Evolutionary conservation across 2,329 filamentous ascomycete genomes (phyloP), one percentile per base, ranked within the genome.

Genomic region (Graphilbum ipis-grandicollis): DNA sequence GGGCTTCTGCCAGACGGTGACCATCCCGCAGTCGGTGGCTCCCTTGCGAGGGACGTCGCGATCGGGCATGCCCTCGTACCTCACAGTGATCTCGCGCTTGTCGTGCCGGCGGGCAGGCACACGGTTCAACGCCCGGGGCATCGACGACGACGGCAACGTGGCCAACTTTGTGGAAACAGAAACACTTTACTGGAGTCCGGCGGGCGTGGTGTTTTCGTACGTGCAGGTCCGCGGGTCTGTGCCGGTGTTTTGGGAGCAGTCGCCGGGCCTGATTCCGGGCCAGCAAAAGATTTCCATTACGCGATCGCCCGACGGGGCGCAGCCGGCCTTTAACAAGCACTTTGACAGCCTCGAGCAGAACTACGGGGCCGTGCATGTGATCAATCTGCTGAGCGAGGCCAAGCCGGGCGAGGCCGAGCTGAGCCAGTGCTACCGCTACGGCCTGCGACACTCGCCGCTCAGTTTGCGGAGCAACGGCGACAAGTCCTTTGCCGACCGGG

Each of bases 131-230:
- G 79, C 88, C n/a, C 71, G 90, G 46, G 90, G 90, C 29, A 93
- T 98, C 44, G 90, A 98, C 51, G 90, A 98, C 52, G 85, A 96
- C 50, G 90, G 90, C 13, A 84, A 96, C 48, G 90, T 96, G 21
- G 86, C 90, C 42, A 98, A 98, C 55, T 98, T 93, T 56, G 90
- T 96, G n/a, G 90, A 98, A 56, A 90, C 85, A 0, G 90, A 98
- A 57, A 93, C 85, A 0, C 75, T 88, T 30, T 86, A 92, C 51
- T 93, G 82, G 79, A 79, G 78, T 47, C 80, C 81, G 1, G 71
- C 74, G 1, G 71, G 73, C 4, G 60, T 84, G 7, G 74, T 84
- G 38, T 96, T 96, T 53, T 96, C 90, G 0, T 98, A 94, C 55
- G 83, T 78, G 2, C 90, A 98, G 56, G 73, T 92, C 19, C 73